These are phyloP conservation scores for Globisporangium echinulatum DNA, from an alignment of 352 stramenopile genomes.

Conservation along the genomic window DNA sequence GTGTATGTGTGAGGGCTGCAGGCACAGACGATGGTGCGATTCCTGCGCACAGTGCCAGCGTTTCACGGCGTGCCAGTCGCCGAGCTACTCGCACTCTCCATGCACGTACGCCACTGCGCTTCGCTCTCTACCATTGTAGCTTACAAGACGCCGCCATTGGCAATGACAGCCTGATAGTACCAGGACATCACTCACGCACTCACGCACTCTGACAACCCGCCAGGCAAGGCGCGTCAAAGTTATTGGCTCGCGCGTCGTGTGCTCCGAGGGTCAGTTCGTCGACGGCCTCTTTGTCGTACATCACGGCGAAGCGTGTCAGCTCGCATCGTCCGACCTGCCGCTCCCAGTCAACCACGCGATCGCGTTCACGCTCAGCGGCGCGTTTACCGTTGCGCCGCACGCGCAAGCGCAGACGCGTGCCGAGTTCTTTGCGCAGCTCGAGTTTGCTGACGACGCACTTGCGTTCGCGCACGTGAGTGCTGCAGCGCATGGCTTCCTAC, in stretches of 20 bases:
- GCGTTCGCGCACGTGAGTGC: constrained; percentile 38
- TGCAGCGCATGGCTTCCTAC: constrained; percentile 47
- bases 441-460: constrained; percentile 37
- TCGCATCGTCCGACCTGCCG: constrained; percentile 29
- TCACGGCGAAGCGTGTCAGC: constrained; percentile 41
- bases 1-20: constrained; percentile 3
- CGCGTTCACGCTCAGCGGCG: constrained; percentile 42
- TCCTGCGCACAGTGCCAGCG: constrained; percentile 31
- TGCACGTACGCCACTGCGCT: constrained; percentile 16
- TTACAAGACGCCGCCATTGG: neutral
- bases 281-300: constrained; percentile 47
- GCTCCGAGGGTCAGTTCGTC: constrained; percentile 44
- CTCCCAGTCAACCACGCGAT: constrained; percentile 39
- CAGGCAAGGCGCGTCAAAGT: constrained; percentile 31
- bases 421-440: constrained; percentile 55
- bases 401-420: constrained; percentile 19
- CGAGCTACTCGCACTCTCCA: constrained; percentile 26
- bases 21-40: constrained; percentile 24
- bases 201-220: constrained; percentile 1
- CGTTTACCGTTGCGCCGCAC: constrained; percentile 19
- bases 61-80: constrained; percentile 24
- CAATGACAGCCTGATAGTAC: neutral
- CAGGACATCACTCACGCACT: neutral
- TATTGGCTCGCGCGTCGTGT: constrained; percentile 44
- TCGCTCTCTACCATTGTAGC: neutral